Percentiles rank a stretch among this genome's conserved stretches.
Evolutionary conservation across 2,329 filamentous ascomycete genomes (phyloP).

Genomic region (Fusarium acutatum): DNA sequence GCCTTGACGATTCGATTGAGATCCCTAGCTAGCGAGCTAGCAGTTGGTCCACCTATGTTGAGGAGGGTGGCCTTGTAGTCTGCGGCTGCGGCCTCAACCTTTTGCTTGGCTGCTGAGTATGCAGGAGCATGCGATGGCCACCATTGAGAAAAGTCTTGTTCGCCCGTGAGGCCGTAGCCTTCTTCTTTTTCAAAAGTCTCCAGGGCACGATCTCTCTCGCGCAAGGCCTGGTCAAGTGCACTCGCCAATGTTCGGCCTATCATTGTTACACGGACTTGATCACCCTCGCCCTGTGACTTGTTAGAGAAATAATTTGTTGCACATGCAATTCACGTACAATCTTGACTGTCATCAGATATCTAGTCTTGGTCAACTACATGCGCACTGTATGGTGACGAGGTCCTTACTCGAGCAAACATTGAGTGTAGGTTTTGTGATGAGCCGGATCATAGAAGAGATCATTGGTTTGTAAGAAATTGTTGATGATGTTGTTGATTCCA

Average conservation of each 20-base stretch:
- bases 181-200: conserved; percentile 23
- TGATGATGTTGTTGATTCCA: conserved; percentile 27
- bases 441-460: conserved; percentile 30
- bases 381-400: fast-evolving
- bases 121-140: conserved; percentile 21
- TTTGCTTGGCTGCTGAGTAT: conserved; percentile 16
- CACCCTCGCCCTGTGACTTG: not conserved
- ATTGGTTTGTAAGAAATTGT: conserved; percentile 27
- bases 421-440: conserved; percentile 28
- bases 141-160: conserved; percentile 27
- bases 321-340: not conserved
- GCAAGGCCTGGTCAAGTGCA: conserved; percentile 12
- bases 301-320: not conserved
- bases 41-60: conserved; percentile 10
- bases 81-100: conserved; percentile 10
- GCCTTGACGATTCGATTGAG: conserved; percentile 15
- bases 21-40: conserved; percentile 2
- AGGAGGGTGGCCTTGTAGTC: conserved; percentile 12
- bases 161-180: conserved; percentile 4
- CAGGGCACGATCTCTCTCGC: conserved; percentile 19
- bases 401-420: conserved; percentile 26
- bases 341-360: conserved; percentile 28
- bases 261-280: not conserved
- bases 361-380: not conserved
- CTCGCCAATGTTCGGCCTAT: not conserved